Base-by-base conservation (phyloP, 495 filamentous ascomycete species). In the Aspergillus coremiiformis region DNA sequence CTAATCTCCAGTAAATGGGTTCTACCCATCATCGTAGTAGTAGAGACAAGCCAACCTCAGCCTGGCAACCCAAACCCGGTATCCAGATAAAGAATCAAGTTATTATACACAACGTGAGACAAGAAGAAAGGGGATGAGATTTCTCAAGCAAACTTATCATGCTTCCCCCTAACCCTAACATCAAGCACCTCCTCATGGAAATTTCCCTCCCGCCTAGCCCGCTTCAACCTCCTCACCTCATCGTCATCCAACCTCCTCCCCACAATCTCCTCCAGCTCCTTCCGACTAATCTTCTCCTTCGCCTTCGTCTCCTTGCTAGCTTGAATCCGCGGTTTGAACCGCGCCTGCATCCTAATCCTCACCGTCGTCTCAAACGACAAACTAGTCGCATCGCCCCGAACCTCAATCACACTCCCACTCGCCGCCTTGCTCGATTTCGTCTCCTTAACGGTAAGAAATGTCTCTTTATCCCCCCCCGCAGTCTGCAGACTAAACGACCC, bases 131-230 rank as follows among this genome's bases (percentile, higher is more conserved):
- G 19, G 19, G 17, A 41, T 8, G 8, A 39, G 33, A 56, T 35
- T 50, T 52, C 57, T 66, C 62, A 82, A 55, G 84, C 84, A 75
- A 80, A 98, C 66, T 98, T 98, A 71, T 98, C 93, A 74, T 98
- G 93, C 71, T 95, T 96, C 49, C 83, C 86, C 69, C 93, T 95
- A 10, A 96, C 88, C 67, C 89, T 90, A 24, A 97, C 76, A 76
- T 95, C 84, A 49, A 98, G 68, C 55, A 96, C 65, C 47, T 79
- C 79, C 69, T 98, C 94, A 70, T 97, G 86, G 64, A 90, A 98
- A 66, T 92, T 81, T 1, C 93, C 67, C 64, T 96, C 89, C 65
- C 81, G 74, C 65, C 90, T 78, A 21, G 91, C 90, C 71, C 70
- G 86, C 77, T 90, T 90, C 66, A 98, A 67, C 63, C 64, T 79